A percentile compares a stretch with the other conserved stretches of the same genome.
Evolutionary conservation across 495 filamentous ascomycete genomes (phyloP).

Genomic region (Coniosporium apollinis): DNA sequence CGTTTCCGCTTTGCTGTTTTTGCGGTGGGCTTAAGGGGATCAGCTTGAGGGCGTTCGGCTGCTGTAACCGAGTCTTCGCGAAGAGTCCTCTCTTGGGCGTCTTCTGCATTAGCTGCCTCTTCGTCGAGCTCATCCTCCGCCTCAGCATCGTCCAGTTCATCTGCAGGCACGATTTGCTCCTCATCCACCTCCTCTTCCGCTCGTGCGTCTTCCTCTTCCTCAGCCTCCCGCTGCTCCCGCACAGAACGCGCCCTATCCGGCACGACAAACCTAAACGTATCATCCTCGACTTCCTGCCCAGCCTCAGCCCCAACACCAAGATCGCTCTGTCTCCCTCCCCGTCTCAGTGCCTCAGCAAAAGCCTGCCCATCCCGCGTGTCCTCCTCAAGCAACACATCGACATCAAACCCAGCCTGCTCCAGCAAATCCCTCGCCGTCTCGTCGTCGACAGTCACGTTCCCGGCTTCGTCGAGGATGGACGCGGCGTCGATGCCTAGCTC

Average conservation of each 20-base stretch:
- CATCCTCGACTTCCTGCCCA: conserved; percentile 11
- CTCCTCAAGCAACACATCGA: no score
- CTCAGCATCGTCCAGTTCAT: background rate
- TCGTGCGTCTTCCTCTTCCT: conserved; percentile 24
- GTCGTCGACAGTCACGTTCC: conserved; percentile 27
- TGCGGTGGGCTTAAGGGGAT: conserved; percentile 10
- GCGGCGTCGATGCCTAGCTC: conserved; percentile 12
- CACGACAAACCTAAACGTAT: conserved; percentile 14
- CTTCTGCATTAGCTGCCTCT: background rate
- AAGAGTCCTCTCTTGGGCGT: background rate
- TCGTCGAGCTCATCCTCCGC: conserved; percentile 1
- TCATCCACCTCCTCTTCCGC: conserved; percentile 21
- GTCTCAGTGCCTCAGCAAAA: conserved; percentile 26
- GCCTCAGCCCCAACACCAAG: no score
- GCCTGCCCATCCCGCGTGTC: conserved; percentile 14
- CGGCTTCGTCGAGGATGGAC: conserved; percentile 28
- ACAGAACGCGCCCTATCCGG: no score
- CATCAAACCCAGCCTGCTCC: no score
- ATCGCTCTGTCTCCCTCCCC: no score
- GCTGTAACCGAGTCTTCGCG: background rate
- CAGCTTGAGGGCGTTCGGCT: no score
- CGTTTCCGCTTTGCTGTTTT: conserved; percentile 22
- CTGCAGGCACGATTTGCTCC: conserved; percentile 11
- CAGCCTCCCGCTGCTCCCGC: no score
- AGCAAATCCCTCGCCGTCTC: no score